A percentile compares a stretch with the other conserved stretches of the same genome.
These are phyloP conservation scores for Cronartium quercuum DNA, from an alignment of 1,284 basidiomycete species.

Conservation along the genomic window DNA sequence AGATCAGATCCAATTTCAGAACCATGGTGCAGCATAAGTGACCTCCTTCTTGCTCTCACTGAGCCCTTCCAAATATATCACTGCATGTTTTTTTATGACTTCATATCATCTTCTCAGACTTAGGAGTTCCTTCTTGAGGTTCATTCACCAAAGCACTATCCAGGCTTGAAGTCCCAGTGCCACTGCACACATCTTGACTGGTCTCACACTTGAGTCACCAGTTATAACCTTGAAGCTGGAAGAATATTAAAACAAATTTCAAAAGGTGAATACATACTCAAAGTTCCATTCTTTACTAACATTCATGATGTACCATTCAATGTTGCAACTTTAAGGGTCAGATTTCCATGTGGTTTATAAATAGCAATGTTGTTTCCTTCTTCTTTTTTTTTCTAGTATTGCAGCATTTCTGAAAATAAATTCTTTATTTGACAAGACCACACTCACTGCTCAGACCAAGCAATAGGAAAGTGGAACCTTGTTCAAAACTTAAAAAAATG, in stretches of 20 bases:
- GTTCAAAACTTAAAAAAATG: too few species aligned
- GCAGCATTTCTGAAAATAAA: too few species aligned
- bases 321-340: conserved; percentile 68
- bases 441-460: too few species aligned
- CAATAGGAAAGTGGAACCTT: too few species aligned
- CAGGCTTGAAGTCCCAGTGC: conserved; percentile 58
- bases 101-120: too few species aligned
- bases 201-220: conserved; percentile 71
- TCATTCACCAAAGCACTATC: conserved; percentile 69
- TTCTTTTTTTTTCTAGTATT: too few species aligned
- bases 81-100: not conserved
- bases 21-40: conserved; percentile 79
- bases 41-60: too few species aligned
- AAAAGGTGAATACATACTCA: conserved; percentile 63
- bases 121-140: conserved; percentile 89
- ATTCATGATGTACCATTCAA: conserved; percentile 74
- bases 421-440: too few species aligned
- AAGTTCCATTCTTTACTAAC: conserved; percentile 77
- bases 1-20: conserved; percentile 75
- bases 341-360: too few species aligned
- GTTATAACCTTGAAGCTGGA: conserved; percentile 78
- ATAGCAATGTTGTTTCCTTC: too few species aligned
- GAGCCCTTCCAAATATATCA: too few species aligned
- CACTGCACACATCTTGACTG: conserved; percentile 65
- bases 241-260: conserved; percentile 56